Evolutionary conservation across 2,329 filamentous ascomycete genomes (phyloP).

Genomic region (Chlorencoelia australis): DNA sequence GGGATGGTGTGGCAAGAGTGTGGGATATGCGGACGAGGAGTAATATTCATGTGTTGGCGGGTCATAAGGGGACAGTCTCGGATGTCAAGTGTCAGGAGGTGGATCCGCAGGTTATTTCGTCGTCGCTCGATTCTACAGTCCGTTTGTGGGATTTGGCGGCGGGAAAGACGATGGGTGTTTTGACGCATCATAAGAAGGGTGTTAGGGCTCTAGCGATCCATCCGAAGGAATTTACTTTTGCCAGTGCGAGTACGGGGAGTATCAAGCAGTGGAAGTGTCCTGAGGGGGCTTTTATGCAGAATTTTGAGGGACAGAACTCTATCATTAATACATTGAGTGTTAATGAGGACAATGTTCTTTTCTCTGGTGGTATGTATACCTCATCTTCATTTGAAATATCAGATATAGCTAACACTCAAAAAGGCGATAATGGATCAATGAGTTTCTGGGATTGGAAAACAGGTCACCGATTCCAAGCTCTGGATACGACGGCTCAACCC

Average conservation of each 20-base stretch:
- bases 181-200: constrained; percentile 98
- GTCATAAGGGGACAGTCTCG: constrained; percentile 84
- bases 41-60: constrained; percentile 87
- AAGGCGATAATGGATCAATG: constrained; percentile 89
- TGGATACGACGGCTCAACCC: constrained; percentile 88
- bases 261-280: constrained; percentile 99
- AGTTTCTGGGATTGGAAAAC: constrained; percentile 99
- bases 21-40: constrained; percentile 98
- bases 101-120: constrained; percentile 89
- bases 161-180: constrained; percentile 88
- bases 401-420: constrained; percentile 6
- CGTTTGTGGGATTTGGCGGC: constrained; percentile 93
- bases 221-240: constrained; percentile 92
- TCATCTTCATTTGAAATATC: background rate
- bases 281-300: constrained; percentile 97
- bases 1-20: constrained; percentile 87
- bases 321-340: constrained; percentile 92
- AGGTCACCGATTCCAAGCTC: constrained; percentile 79
- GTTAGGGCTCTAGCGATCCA: constrained; percentile 78
- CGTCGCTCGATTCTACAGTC: constrained; percentile 86
- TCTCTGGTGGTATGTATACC: constrained; percentile 56
- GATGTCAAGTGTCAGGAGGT: constrained; percentile 90
- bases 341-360: constrained; percentile 91
- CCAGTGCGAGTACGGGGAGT: constrained; percentile 78
- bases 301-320: constrained; percentile 91